These are phyloP conservation scores for Metschnikowia similis DNA, from an alignment of 805 yeast genomes.

Conservation along the genomic window DNA sequence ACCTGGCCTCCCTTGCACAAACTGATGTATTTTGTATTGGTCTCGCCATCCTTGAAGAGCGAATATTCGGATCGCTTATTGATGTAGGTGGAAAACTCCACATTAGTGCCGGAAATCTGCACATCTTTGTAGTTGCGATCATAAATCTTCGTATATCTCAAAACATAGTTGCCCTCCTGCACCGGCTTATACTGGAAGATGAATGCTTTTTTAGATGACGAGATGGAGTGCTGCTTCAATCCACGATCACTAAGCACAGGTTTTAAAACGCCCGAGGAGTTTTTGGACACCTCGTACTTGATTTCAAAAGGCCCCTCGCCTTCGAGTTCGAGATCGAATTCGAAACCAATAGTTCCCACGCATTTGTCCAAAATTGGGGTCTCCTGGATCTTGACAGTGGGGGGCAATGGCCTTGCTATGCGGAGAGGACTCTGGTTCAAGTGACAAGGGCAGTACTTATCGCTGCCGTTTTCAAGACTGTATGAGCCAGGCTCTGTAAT, in stretches of 20 bases:
- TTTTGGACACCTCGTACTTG: conserved; percentile 55
- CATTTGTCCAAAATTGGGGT: conserved; percentile 76
- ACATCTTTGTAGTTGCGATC: conserved; percentile 45
- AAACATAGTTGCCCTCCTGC: conserved; percentile 74
- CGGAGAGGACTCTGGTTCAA: conserved; percentile 27
- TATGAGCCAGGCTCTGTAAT: conserved; percentile 66
- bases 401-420: conserved; percentile 27
- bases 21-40: conserved; percentile 16
- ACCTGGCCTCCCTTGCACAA: conserved; percentile 30
- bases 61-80: conserved; percentile 56
- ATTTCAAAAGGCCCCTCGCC: conserved; percentile 85
- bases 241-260: conserved; percentile 34
- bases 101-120: conserved; percentile 28
- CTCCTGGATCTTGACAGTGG: conserved; percentile 40
- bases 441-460: conserved; percentile 61
- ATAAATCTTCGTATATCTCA: conserved; percentile 59
- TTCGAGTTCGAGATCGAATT: conserved; percentile 56
- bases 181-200: conserved; percentile 68
- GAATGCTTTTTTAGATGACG: conserved; percentile 20
- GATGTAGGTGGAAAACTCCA: conserved; percentile 61
- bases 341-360: conserved; percentile 83
- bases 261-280: conserved; percentile 26
- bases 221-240: conserved; percentile 9
- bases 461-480: conserved; percentile 47
- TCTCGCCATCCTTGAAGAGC: conserved; percentile 19